Evolutionary conservation across 1,139 yeast genomes (phyloP).

Genomic region (Protomyces inouyei): DNA sequence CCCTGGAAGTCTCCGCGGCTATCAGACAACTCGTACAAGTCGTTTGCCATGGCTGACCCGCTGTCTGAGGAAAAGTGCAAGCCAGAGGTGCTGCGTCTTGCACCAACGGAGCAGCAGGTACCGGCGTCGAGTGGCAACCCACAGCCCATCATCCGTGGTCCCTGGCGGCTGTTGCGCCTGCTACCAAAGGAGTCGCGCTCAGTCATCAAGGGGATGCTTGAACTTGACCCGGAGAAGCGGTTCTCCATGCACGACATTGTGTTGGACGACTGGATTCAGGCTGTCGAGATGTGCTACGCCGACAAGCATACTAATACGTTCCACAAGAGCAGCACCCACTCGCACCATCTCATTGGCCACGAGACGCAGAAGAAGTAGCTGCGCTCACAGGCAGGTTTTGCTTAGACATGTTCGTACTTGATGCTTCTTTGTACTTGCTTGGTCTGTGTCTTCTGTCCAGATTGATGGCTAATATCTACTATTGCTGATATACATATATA

Average conservation of each 20-base stretch:
- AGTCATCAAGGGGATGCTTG: slow-evolving; percentile 67
- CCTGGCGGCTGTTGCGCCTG: slow-evolving; percentile 79
- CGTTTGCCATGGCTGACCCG: slow-evolving; percentile 48
- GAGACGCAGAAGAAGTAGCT: slow-evolving; percentile 14
- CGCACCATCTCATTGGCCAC: slow-evolving; percentile 53
- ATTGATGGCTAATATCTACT: neutral
- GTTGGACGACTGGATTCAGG: slow-evolving; percentile 64
- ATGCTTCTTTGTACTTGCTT: neutral
- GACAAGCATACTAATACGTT: slow-evolving; percentile 44
- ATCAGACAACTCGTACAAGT: slow-evolving; percentile 78
- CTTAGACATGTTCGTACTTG: neutral
- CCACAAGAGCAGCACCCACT: slow-evolving; percentile 50
- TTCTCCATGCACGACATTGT: slow-evolving; percentile 65
- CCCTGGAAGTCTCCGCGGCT: slow-evolving; percentile 95
- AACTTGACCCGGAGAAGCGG: slow-evolving; percentile 61
- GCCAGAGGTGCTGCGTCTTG: neutral
- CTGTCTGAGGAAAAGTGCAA: neutral
- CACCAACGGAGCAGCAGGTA: slow-evolving; percentile 5
- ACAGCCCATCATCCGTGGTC: slow-evolving; percentile 50
- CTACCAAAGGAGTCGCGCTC: slow-evolving; percentile 83
- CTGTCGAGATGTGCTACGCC: slow-evolving; percentile 48
- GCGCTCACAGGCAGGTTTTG: neutral
- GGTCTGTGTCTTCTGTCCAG: too few species aligned
- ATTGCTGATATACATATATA: neutral
- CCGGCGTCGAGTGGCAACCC: slow-evolving; percentile 13